These are phyloP conservation scores for Prunus davidiana DNA, from an alignment of 306 rosid genomes.

Conservation along the genomic window DNA sequence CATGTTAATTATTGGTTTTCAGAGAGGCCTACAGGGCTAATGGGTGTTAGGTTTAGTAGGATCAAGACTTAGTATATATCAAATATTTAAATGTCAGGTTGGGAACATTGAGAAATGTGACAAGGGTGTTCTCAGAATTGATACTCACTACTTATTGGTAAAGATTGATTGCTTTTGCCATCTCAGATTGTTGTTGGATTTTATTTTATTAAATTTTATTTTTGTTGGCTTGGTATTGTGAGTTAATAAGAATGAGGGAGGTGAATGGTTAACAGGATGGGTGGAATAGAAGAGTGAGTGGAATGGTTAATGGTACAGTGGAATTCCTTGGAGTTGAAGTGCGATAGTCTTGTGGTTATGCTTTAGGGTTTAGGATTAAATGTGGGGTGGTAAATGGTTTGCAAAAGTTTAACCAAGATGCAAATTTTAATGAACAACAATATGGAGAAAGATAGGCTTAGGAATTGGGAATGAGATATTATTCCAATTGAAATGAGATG, in stretches of 20 bases:
- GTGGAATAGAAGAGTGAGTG: neutral
- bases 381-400: neutral
- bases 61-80: neutral
- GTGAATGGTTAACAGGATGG: neutral
- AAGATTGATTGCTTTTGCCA: neutral
- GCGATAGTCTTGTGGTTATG: neutral
- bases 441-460: neutral
- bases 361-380: neutral
- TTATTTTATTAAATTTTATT: too few species aligned
- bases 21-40: neutral
- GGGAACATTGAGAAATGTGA: neutral
- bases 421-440: neutral
- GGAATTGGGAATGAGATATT: neutral
- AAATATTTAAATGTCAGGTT: neutral
- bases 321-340: neutral
- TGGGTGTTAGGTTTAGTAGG: neutral
- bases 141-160: neutral
- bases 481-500: neutral
- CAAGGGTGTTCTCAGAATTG: too few species aligned
- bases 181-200: neutral
- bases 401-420: neutral
- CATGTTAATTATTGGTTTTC: neutral
- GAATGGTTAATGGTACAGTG: neutral
- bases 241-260: neutral
- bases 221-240: neutral